Evolutionary conservation across 1,284 basidiomycete genomes (phyloP).

Genomic region (Singerocomus inundabilis): DNA sequence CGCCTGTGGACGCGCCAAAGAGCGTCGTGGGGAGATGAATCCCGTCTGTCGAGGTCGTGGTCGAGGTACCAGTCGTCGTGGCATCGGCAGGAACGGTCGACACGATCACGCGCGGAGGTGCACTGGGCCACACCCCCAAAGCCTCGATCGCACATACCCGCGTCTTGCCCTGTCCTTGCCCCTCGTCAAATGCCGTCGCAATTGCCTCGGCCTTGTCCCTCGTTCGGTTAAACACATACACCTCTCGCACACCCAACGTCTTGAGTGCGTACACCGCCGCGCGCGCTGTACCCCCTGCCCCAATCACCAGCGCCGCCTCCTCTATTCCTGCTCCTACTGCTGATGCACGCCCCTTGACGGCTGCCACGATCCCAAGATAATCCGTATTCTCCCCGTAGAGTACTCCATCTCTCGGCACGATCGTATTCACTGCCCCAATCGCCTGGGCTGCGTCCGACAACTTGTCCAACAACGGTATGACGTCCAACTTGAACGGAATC

Average conservation of each 20-base stretch:
- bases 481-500: conserved; percentile 88
- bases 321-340: background rate
- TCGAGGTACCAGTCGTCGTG: conserved; percentile 39
- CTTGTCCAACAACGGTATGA: conserved; percentile 76
- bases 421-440: conserved; percentile 93
- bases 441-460: conserved; percentile 77
- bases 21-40: conserved; percentile 59
- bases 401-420: conserved; percentile 57
- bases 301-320: conserved; percentile 75
- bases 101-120: conserved; percentile 75
- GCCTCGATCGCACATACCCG: conserved; percentile 57
- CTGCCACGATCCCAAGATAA: conserved; percentile 80
- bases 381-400: conserved; percentile 92
- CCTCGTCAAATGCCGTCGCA: conserved; percentile 60
- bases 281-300: conserved; percentile 89
- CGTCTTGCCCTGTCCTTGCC: conserved; percentile 42
- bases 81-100: conserved; percentile 84
- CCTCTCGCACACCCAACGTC: conserved; percentile 60
- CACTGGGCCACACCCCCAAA: conserved; percentile 54
- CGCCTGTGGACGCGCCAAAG: conserved; percentile 48
- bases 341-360: conserved; percentile 44
- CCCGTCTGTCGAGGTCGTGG: conserved; percentile 31
- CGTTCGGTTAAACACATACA: conserved; percentile 89
- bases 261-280: conserved; percentile 90
- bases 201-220: conserved; percentile 68